Conservation (phyloP, 2,329 filamentous ascomycete genomes). For the Aspergillus arachidicola region DNA sequence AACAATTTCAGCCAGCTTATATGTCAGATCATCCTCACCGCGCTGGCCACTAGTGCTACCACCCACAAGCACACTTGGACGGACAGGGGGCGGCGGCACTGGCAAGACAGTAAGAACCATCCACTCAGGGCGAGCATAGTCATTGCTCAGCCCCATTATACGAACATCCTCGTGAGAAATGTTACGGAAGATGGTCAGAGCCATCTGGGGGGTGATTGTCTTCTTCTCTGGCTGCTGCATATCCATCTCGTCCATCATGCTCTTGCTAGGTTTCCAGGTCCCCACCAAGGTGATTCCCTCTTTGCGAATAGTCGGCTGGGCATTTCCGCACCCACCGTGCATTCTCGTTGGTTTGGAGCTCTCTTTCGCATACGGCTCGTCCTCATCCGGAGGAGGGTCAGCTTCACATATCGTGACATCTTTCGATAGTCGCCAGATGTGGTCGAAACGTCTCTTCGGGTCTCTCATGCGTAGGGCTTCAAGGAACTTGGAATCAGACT, state of each 20-base stretch:
- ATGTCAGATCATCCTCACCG: conserved; percentile 98
- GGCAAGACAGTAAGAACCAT: conserved; percentile 95
- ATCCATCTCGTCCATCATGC: conserved; percentile 67
- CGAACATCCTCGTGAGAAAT: conserved; percentile 80
- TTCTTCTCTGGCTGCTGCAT: conserved; percentile 75
- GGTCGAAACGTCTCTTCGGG: conserved; percentile 90
- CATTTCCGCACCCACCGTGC: conserved; percentile 93
- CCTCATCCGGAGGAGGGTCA: conserved; percentile 67
- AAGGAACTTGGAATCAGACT: conserved; percentile 83
- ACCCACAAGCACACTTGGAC: conserved; percentile 96
- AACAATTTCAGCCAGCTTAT: conserved; percentile 98
- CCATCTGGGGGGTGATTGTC: conserved; percentile 79
- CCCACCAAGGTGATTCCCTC: conserved; percentile 80
- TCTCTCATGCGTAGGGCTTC: conserved; percentile 83
- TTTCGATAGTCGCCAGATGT: conserved; percentile 91
- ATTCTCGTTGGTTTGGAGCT: conserved; percentile 54
- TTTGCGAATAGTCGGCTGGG: conserved; percentile 84
- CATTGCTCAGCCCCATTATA: conserved; percentile 87
- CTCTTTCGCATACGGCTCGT: conserved; percentile 71
- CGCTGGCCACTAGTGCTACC: conserved; percentile 89
- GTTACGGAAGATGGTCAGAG: conserved; percentile 81
- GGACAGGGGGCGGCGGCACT: conserved; percentile 91
- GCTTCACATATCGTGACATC: conserved; percentile 82
- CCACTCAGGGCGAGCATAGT: conserved; percentile 97
- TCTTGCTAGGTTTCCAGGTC: conserved; percentile 71